Conservation (phyloP, 2,329 filamentous ascomycete species). For the Sclerotinia spermophila region DNA sequence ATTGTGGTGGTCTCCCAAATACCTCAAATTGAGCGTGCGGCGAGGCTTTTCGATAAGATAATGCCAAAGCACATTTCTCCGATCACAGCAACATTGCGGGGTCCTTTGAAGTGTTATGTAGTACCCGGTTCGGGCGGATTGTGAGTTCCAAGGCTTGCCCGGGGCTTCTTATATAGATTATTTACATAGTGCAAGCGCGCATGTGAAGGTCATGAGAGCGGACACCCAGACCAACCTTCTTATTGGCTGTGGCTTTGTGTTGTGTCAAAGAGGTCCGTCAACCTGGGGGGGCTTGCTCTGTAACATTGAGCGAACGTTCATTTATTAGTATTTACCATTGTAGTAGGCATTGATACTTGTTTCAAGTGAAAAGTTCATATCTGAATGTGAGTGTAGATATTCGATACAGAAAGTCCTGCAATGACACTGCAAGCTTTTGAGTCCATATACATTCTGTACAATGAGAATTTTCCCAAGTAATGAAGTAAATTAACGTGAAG, state of each 20-base stretch:
- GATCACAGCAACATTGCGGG: background rate
- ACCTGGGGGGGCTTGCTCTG: background rate
- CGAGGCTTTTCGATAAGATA: too few relatives aligned
- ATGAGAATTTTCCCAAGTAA: background rate
- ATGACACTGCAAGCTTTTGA: background rate
- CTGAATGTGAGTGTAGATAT: background rate
- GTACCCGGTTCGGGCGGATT: background rate
- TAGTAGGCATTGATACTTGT: background rate
- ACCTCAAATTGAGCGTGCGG: background rate
- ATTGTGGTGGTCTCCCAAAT: background rate
- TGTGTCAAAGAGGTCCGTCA: background rate
- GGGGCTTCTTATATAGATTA: background rate
- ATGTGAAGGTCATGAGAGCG: background rate
- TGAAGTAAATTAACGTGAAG: background rate
- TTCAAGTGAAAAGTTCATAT: background rate
- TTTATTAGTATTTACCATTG: background rate
- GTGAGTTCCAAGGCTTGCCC: background rate
- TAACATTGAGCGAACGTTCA: background rate
- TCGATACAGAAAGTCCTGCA: background rate
- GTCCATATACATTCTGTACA: background rate
- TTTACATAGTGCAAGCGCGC: background rate
- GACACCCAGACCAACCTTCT: background rate
- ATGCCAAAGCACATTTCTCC: too few relatives aligned
- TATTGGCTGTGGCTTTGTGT: background rate
- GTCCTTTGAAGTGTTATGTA: background rate